Evolutionary conservation across 192 early-diverging fungal genomes (phyloP).

Genomic region (Phycomyces nitens): DNA sequence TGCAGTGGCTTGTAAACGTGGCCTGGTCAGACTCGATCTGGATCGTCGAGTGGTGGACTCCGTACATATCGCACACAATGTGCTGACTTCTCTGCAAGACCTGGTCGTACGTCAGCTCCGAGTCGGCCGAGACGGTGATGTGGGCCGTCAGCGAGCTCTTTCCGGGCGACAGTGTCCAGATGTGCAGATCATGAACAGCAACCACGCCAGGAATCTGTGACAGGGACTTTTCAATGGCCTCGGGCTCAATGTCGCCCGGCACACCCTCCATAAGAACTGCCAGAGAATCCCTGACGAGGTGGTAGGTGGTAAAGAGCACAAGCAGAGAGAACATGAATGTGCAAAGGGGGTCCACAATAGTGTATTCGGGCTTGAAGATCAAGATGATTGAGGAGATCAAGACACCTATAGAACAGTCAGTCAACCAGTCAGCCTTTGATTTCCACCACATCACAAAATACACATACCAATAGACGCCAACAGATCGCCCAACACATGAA

Average conservation of each 20-base stretch:
- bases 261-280: slow-evolving; percentile 75
- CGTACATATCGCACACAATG: slow-evolving; percentile 46
- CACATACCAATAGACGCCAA: slow-evolving; percentile 63
- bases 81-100: slow-evolving; percentile 50
- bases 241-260: slow-evolving; percentile 46
- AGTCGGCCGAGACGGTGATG: slow-evolving; percentile 28
- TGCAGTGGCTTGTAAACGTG: slow-evolving; percentile 44
- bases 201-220: slow-evolving; percentile 43
- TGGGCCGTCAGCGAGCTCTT: slow-evolving; percentile 39
- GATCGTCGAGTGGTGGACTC: slow-evolving; percentile 54
- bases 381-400: slow-evolving; percentile 72
- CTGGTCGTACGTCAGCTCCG: slow-evolving; percentile 38
- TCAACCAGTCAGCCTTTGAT: neutral
- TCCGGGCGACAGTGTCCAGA: slow-evolving; percentile 55
- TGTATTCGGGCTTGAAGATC: slow-evolving; percentile 49
- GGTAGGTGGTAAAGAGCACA: slow-evolving; percentile 67
- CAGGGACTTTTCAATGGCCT: slow-evolving; percentile 41
- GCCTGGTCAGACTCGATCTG: slow-evolving; percentile 45
- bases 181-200: slow-evolving; percentile 52
- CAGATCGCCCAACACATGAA: slow-evolving; percentile 84
- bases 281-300: slow-evolving; percentile 60
- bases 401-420: slow-evolving; percentile 41
- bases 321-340: slow-evolving; percentile 79
- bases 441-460: too few relatives aligned
- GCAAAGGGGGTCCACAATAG: slow-evolving; percentile 75